Evolutionary conservation across 2,329 filamentous ascomycete genomes (phyloP).

Genomic region (Fusarium keratoplasticum): DNA sequence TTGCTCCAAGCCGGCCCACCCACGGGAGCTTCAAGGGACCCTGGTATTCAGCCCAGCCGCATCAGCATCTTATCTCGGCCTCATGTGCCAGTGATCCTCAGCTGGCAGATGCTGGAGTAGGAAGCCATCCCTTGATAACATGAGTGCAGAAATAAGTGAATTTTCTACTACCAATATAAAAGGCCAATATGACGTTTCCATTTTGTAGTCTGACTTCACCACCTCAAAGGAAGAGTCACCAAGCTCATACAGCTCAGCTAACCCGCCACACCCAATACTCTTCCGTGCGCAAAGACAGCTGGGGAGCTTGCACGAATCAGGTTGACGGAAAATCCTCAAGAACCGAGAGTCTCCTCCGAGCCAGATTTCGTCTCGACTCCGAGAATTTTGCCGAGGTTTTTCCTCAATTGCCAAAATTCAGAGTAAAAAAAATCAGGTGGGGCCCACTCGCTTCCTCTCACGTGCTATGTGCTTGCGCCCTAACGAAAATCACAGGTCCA

Average conservation of each 20-base stretch:
- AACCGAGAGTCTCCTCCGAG: not conserved
- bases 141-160: not conserved
- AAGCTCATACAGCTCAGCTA: not conserved
- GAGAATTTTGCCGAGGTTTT: constrained; percentile 74
- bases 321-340: not conserved
- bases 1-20: constrained; percentile 21
- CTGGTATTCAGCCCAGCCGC: constrained; percentile 1
- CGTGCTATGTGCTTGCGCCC: constrained; percentile 55
- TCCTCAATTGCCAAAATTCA: constrained; percentile 28
- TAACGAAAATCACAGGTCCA: constrained; percentile 56
- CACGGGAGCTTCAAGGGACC: not conserved
- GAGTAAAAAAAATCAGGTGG: constrained; percentile 36
- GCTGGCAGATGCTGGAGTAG: not conserved
- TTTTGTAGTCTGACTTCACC: not conserved
- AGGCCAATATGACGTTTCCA: not conserved
- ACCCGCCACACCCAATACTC: not conserved
- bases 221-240: not conserved
- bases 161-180: not conserved
- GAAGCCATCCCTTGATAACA: too few relatives aligned
- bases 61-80: constrained; percentile 31
- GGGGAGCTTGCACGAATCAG: constrained; percentile 18
- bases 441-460: constrained; percentile 47
- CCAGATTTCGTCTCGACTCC: not conserved
- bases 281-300: not conserved
- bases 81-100: not conserved